phyloP scores from a whole-genome alignment of 139 green algal species.

The Volvox africanus region DNA sequence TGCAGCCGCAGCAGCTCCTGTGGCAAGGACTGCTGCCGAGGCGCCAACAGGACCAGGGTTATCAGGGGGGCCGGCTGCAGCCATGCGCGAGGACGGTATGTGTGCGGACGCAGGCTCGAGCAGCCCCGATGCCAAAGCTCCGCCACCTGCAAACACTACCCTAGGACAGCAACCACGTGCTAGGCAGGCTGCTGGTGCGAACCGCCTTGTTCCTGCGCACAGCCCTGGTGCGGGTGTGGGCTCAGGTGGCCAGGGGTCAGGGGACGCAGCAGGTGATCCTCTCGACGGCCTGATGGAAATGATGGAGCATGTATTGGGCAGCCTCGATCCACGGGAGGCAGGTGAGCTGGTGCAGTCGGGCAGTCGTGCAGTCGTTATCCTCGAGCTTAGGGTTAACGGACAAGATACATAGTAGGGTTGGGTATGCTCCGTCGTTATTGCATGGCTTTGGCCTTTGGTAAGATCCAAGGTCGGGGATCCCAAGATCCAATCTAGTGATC shows the following conservation, averaged over 20 bases:
- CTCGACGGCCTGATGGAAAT: slow-evolving; percentile 56
- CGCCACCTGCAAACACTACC: background rate
- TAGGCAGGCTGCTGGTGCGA: background rate
- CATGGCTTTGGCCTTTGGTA: no score
- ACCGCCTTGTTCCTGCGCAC: background rate
- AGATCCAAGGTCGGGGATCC: no score
- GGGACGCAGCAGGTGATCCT: background rate
- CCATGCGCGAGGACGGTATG: background rate
- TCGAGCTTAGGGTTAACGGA: no score
- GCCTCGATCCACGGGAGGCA: background rate
- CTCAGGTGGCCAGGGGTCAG: background rate
- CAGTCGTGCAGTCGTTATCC: no score
- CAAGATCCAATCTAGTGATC: no score
- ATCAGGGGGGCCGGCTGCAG: background rate
- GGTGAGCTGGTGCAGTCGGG: background rate
- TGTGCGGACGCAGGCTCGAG: background rate
- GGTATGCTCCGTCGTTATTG: no score
- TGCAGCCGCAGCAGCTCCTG: background rate
- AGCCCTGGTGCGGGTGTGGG: background rate
- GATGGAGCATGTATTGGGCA: slow-evolving; percentile 51
- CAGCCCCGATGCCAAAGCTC: background rate
- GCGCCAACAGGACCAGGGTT: background rate
- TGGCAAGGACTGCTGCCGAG: background rate
- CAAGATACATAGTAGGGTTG: no score
- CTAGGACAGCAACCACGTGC: background rate